A percentile compares a stretch with the other conserved stretches of the same genome.
phyloP scores from a whole-genome alignment of 2,329 filamentous ascomycete species.

The Exserohilum turcica region DNA sequence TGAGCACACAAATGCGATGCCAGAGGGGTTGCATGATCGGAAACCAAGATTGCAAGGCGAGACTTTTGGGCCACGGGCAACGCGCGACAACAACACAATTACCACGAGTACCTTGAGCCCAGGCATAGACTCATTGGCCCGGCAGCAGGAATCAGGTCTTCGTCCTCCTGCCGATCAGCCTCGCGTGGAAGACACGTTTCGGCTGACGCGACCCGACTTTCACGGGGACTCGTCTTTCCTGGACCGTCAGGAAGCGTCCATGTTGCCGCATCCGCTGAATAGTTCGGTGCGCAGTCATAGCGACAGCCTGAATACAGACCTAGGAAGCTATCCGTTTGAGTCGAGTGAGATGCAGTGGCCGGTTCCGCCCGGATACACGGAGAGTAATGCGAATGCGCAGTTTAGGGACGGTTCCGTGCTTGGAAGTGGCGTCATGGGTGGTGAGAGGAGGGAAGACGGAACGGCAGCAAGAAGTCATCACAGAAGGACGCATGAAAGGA shows the following conservation, averaged over 20 bases:
- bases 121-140: conserved; percentile 12
- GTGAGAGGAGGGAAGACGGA: background rate
- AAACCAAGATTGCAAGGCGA: conserved; percentile 20
- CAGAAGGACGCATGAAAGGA: conserved; percentile 16
- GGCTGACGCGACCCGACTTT: conserved; percentile 10
- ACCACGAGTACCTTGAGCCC: conserved; percentile 1
- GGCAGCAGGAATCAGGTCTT: background rate
- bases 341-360: conserved; percentile 25
- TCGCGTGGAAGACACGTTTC: conserved; percentile 7
- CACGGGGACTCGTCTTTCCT: background rate
- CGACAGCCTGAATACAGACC: conserved; percentile 18
- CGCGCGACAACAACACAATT: background rate
- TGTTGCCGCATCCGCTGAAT: conserved; percentile 6
- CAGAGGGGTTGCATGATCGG: conserved; percentile 29
- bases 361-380: conserved; percentile 23
- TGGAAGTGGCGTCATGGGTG: background rate
- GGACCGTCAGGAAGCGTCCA: background rate
- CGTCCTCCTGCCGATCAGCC: conserved; percentile 2
- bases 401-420: conserved; percentile 16
- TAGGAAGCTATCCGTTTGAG: conserved; percentile 24
- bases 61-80: background rate
- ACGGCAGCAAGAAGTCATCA: conserved; percentile 6
- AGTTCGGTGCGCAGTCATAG: conserved; percentile 10
- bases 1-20: conserved; percentile 34
- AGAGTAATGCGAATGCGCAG: conserved; percentile 12